Evolutionary conservation across 208 protist species (phyloP), one percentile per base, ranked within the genome.

Genomic region (Leishmania tarentolae): DNA sequence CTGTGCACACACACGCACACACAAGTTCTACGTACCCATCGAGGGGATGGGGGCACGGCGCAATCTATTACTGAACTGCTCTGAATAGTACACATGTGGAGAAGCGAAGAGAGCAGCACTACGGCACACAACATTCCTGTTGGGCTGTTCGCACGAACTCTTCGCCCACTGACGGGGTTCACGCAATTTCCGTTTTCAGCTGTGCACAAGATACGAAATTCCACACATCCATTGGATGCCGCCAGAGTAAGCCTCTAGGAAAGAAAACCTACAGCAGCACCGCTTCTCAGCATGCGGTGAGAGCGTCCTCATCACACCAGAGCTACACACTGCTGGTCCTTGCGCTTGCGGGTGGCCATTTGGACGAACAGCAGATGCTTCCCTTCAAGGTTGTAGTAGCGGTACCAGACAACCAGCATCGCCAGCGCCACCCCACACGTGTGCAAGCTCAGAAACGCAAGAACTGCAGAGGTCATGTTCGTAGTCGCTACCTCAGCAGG

Each of bases 341-440:
- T 77, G 44, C 89, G 90, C 81, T 90, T 93, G 37, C 85, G 85
- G 52, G 83, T 83, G 7, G 90, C 88, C 85, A 91, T 91, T 40
- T 86, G 86, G 46, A 97, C 78, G 83, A 97, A 97, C 76, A 88
- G 84, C 59, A 95, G 72, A 77, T 97, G 90, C 28, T 81, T 86
- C 11, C 90, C 93, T 1, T 93, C 88, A 3, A 97, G 75, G 57
- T 90, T 93, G 86, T 97, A 97, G 46, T 79, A 81, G 1, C 80
- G 76, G 11, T 68, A 46, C 92, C 93, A 97, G 15, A 87, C 74
- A 21, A 73, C 70, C 3, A 86, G 52, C 80, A 82, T 86, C 44
- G 76, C 9, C 46, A 85, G 35, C 19, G 87, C 81, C 31, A 78
- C 76, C 1, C 75, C 70, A 2, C 88, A 66, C 52, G 79, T 86